phyloP scores from a whole-genome alignment of 805 yeast genomes.

The Dipodascopsis tothii region DNA sequence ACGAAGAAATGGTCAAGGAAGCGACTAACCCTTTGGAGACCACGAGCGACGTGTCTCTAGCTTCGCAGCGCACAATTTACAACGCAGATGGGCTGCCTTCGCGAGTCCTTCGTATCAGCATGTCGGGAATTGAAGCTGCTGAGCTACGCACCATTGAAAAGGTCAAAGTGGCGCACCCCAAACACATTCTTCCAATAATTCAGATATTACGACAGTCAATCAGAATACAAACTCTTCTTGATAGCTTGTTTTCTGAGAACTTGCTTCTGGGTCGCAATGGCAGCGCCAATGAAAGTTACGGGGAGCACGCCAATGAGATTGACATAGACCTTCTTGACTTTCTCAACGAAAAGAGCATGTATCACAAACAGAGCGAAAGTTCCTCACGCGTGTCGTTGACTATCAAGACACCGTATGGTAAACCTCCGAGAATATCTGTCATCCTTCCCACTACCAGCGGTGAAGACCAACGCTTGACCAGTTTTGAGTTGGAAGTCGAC shows the following conservation, averaged over 20 bases:
- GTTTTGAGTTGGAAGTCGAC: slow-evolving; percentile 6
- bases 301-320: no score
- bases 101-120: no score
- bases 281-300: no score
- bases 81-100: slow-evolving; percentile 11
- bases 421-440: slow-evolving; percentile 6
- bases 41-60: background rate
- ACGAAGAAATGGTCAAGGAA: slow-evolving; percentile 6
- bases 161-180: slow-evolving; percentile 16
- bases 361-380: no score
- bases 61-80: slow-evolving; percentile 5
- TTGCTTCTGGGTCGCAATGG: no score
- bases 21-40: slow-evolving; percentile 5
- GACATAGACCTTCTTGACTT: no score
- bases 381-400: slow-evolving; percentile 1
- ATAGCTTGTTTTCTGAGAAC: slow-evolving; percentile 6
- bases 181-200: slow-evolving; percentile 12
- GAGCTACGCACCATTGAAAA: slow-evolving; percentile 12
- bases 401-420: slow-evolving; percentile 9
- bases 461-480: slow-evolving; percentile 3
- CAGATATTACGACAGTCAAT: slow-evolving; percentile 16
- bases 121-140: slow-evolving; percentile 4
- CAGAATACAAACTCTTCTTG: slow-evolving; percentile 4
- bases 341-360: no score
- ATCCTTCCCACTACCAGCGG: slow-evolving; percentile 10